Evolutionary conservation across 495 filamentous ascomycete genomes (phyloP).

Genomic region (Bombardia bombarda): DNA sequence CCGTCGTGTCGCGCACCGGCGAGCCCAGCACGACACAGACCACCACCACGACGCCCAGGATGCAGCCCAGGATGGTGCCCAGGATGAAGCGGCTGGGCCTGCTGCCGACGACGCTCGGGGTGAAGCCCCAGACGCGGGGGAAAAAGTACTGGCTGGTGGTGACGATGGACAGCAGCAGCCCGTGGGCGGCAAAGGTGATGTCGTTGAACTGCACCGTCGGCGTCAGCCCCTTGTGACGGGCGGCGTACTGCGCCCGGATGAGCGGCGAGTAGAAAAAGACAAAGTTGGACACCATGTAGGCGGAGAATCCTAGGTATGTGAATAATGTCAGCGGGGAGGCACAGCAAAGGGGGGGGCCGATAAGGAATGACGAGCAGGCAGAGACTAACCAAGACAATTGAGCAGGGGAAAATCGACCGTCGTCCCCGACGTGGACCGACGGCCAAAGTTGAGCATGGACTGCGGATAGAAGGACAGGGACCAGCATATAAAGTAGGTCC

Average conservation of each 20-base stretch:
- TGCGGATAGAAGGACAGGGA: constrained; percentile 91
- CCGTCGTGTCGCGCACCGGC: constrained; percentile 38
- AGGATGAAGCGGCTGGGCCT: constrained; percentile 57
- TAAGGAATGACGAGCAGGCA: constrained; percentile 14
- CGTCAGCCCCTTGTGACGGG: constrained; percentile 60
- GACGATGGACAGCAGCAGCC: constrained; percentile 57
- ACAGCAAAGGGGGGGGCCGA: too few species aligned
- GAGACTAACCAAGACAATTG: constrained; percentile 65
- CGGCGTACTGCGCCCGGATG: constrained; percentile 75
- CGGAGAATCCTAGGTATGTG: constrained; percentile 78
- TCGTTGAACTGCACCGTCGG: constrained; percentile 89
- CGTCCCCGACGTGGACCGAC: constrained; percentile 70
- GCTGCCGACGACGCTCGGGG: constrained; percentile 36
- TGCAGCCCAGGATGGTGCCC: constrained; percentile 57
- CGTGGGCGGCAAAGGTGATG: constrained; percentile 75
- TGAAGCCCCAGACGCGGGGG: constrained; percentile 66
- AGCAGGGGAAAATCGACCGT: constrained; percentile 79
- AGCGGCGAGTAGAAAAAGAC: constrained; percentile 69
- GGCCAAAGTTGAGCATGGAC: constrained; percentile 62
- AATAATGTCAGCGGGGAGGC: too few species aligned
- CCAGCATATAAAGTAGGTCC: constrained; percentile 65
- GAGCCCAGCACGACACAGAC: constrained; percentile 49
- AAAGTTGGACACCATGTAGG: constrained; percentile 66
- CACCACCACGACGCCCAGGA: constrained; percentile 49
- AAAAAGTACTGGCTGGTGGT: constrained; percentile 67